phyloP scores from a whole-genome alignment of 331 rosid genomes.

The Malus hybrid region DNA sequence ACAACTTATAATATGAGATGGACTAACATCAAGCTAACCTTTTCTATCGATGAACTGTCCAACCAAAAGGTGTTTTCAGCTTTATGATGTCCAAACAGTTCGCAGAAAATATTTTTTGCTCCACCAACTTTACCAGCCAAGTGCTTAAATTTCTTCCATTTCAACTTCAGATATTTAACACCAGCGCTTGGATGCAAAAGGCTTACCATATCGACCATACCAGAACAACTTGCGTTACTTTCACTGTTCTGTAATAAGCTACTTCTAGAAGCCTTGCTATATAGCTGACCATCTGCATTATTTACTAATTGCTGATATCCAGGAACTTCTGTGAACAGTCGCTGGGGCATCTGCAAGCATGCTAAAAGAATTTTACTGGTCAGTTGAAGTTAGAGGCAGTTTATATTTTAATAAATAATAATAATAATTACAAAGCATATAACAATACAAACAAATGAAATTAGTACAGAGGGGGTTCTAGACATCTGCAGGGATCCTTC shows the following conservation, averaged over 20 bases:
- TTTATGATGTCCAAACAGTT: slow-evolving; percentile 62
- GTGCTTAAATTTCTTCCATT: slow-evolving; percentile 69
- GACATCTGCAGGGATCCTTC: slow-evolving; percentile 10
- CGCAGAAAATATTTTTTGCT: slow-evolving; percentile 60
- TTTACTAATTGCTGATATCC: slow-evolving; percentile 27
- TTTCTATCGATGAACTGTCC: slow-evolving; percentile 91
- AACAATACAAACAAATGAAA: background rate
- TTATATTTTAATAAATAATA: background rate
- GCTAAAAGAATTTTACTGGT: slow-evolving; percentile 60
- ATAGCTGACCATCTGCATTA: slow-evolving; percentile 21
- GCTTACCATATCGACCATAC: slow-evolving; percentile 25
- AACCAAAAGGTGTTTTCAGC: slow-evolving; percentile 92
- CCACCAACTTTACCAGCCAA: slow-evolving; percentile 83
- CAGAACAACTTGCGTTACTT: slow-evolving; percentile 21
- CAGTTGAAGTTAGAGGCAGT: slow-evolving; percentile 19
- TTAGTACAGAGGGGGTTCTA: background rate
- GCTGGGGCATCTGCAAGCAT: slow-evolving; percentile 43
- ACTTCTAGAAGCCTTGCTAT: slow-evolving; percentile 21
- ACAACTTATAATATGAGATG: background rate
- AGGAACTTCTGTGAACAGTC: slow-evolving; percentile 31
- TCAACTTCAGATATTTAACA: slow-evolving; percentile 58
- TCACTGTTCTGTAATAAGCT: slow-evolving; percentile 15
- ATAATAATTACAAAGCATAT: background rate
- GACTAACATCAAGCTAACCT: slow-evolving; percentile 35
- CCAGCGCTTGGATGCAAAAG: slow-evolving; percentile 38